Evolutionary conservation across 805 yeast species (phyloP), one percentile per base, ranked within the genome.

Genomic region (Groenewaldozyma tartarivorans): DNA sequence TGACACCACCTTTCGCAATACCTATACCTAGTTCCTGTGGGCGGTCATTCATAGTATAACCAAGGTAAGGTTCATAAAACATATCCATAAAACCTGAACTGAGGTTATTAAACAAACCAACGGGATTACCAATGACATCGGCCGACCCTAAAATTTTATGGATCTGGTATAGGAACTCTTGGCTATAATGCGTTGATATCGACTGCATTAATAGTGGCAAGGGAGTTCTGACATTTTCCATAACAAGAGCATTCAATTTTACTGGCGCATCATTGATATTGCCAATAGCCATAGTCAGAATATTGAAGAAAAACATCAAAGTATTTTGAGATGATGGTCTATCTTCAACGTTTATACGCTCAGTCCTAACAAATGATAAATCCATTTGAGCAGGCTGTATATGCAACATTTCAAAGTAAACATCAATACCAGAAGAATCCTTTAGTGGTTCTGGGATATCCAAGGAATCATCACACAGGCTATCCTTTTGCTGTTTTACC

Each of bases 201-300:
- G 83, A 77, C 44, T 79, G 81, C 24, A 76, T 45, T 48, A 92
- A 68, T 21, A 81, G 69, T 1, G 87, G 84, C 3, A 82, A 57
- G 3, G 96, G 94, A 1, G 88, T 94, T 45, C 96, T 72, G 9
- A 88, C 77, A 56, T 92, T 92, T 52, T 87, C 96, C 56, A 90
- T 72, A 44, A 86, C 71, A 50, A 94, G 68, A 0, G 97, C 87
- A 54, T 90, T 86, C 57, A 92, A 65, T 53, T 81, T 75, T 34
- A 92, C 83, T 1, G 97, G 97, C 0, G 99, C 98, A 60, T 92
- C 96, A 56, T 90, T 90, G 45, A 94, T 84, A 58, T 90, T 92
- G 20, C 97, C 98, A 47, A 92, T 75, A 0, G 98, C 95, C 96
- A 90, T 88, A 0, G 96, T 87, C 45, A 92, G 66, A 30, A 90